Evolutionary conservation across 2,329 filamentous ascomycete genomes (phyloP).

Genomic region (Penicillium hordei): DNA sequence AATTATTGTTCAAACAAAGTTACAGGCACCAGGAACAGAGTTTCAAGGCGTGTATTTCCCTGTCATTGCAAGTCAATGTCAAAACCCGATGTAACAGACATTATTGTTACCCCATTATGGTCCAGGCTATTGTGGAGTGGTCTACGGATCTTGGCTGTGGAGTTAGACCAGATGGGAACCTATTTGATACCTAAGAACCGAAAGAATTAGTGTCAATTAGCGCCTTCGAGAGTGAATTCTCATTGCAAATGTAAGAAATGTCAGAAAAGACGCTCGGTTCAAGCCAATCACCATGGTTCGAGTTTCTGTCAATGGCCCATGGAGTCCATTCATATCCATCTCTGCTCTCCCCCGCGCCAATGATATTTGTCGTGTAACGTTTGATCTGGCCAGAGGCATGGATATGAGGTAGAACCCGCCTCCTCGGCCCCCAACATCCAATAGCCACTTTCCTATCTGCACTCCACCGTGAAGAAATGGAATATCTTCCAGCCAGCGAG

Average conservation of each 20-base stretch:
- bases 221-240: not conserved
- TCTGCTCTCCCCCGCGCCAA: constrained; percentile 10
- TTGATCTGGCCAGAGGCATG: not conserved
- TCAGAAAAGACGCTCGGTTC: constrained; percentile 2
- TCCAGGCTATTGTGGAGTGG: constrained; percentile 15
- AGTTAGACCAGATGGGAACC: constrained; percentile 3
- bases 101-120: constrained; percentile 8
- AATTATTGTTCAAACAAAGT: not conserved
- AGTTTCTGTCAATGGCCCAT: constrained; percentile 11
- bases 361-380: not conserved
- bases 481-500: constrained; percentile 5
- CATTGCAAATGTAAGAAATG: constrained; percentile 2
- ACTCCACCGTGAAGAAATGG: constrained; percentile 9
- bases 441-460: not conserved
- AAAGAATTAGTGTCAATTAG: constrained; percentile 1
- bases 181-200: not conserved
- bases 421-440: not conserved
- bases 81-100: not conserved
- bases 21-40: not conserved
- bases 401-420: constrained; percentile 1
- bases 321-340: constrained; percentile 2
- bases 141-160: constrained; percentile 10
- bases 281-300: constrained; percentile 10
- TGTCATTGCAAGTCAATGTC: not conserved
- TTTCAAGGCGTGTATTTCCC: not conserved